Evolutionary conservation across 108 stramenopile species (phyloP).

Genomic region (Cyclotella sp.): DNA sequence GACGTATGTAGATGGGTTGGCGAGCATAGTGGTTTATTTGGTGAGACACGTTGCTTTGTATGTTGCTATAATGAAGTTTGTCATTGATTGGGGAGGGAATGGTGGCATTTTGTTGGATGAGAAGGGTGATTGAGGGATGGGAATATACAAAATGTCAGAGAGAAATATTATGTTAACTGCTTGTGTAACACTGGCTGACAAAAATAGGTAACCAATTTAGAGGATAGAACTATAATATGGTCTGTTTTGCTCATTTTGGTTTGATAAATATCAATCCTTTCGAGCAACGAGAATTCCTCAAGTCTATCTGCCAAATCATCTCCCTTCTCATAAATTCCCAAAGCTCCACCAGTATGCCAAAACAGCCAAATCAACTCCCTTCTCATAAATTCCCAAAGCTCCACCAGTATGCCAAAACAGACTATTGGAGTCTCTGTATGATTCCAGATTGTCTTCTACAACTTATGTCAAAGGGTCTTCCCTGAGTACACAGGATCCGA

Average conservation of each 20-base stretch:
- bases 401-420: constrained; percentile 95
- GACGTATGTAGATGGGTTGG: constrained; percentile 54
- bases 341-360: constrained; percentile 91
- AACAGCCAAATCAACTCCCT: constrained; percentile 67
- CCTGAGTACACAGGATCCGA: constrained; percentile 92
- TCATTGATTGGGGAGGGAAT: constrained; percentile 72
- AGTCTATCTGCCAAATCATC: constrained; percentile 48
- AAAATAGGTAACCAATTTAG: not conserved
- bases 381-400: constrained; percentile 83
- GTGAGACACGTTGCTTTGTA: constrained; percentile 78
- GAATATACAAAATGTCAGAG: no score
- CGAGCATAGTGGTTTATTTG: constrained; percentile 55
- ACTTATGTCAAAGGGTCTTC: constrained; percentile 73
- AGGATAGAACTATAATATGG: not conserved
- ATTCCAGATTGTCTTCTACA: constrained; percentile 54
- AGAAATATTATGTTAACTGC: not conserved
- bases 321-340: constrained; percentile 85
- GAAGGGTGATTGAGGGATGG: not conserved
- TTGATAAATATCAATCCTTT: constrained; percentile 65
- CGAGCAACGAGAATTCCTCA: constrained; percentile 35
- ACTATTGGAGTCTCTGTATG: constrained; percentile 62
- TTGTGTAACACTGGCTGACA: not conserved
- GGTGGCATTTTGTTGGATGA: constrained; percentile 40
- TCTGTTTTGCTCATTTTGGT: not conserved
- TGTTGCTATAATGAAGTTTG: constrained; percentile 73